Percentiles rank a stretch among this genome's conserved stretches.
Evolutionary conservation across 371 early-diverging fungal species (phyloP).

Genomic region (Circinella umbellata): DNA sequence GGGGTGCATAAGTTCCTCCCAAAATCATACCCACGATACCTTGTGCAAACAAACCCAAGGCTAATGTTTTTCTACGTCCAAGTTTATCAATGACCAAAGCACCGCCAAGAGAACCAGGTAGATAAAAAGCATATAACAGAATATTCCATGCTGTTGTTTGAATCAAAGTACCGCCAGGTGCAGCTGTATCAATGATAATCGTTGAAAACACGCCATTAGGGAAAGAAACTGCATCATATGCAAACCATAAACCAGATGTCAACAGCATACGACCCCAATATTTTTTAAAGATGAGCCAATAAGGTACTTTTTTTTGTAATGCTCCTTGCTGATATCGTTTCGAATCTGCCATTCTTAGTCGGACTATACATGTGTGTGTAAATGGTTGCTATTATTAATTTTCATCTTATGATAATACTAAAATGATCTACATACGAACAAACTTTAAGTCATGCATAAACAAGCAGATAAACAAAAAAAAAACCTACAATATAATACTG

Average conservation of each 20-base stretch:
- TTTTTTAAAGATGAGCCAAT: constrained; percentile 57
- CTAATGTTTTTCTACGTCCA: constrained; percentile 63
- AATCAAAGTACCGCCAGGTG: constrained; percentile 45
- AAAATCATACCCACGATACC: constrained; percentile 65
- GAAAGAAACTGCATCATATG: constrained; percentile 68
- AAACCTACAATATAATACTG: constrained; percentile 59
- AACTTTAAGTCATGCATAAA: too few species aligned
- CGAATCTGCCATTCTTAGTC: constrained; percentile 63
- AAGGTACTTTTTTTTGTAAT: constrained; percentile 61
- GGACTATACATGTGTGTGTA: constrained; percentile 34
- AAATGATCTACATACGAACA: too few species aligned
- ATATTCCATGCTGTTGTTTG: constrained; percentile 61
- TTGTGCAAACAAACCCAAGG: constrained; percentile 57
- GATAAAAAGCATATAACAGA: constrained; percentile 62
- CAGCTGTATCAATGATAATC: constrained; percentile 56
- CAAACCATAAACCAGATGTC: constrained; percentile 66
- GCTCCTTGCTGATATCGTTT: constrained; percentile 52
- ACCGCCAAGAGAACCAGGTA: constrained; percentile 62
- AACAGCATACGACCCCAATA: constrained; percentile 66
- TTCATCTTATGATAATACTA: too few species aligned
- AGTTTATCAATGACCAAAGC: constrained; percentile 58
- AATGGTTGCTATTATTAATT: not conserved
- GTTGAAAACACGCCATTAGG: constrained; percentile 61
- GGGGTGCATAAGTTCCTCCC: constrained; percentile 52
- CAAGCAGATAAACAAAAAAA: not conserved